These are phyloP conservation scores for Nigrograna mackinnonii DNA, from an alignment of 2,329 filamentous ascomycete species.

Conservation along the genomic window DNA sequence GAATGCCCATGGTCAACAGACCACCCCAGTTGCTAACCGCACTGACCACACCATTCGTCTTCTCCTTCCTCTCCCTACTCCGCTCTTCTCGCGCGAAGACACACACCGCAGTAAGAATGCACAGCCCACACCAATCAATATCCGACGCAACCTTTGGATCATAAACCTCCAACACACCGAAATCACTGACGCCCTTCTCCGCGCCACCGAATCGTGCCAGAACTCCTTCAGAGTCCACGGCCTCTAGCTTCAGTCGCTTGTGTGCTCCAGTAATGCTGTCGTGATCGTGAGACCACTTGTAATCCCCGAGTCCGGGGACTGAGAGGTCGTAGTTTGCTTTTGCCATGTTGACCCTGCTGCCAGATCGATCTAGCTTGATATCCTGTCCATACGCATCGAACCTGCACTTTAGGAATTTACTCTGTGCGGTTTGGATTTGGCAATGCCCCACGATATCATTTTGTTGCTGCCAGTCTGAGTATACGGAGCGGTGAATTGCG, in stretches of 20 bases:
- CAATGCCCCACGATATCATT: slow-evolving; percentile 10
- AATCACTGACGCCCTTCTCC: slow-evolving; percentile 8
- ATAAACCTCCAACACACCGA: slow-evolving; percentile 14
- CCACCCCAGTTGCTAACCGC: slow-evolving; percentile 10
- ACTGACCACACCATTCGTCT: slow-evolving; percentile 7
- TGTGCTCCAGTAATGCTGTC: slow-evolving; percentile 5
- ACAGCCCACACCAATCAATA: slow-evolving; percentile 10
- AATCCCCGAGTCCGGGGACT: slow-evolving; percentile 4
- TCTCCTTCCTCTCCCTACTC: slow-evolving; percentile 9
- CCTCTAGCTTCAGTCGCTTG: slow-evolving; percentile 9
- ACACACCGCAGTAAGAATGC: slow-evolving; percentile 11
- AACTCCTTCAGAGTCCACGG: slow-evolving; percentile 1
- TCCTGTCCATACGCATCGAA: slow-evolving; percentile 12
- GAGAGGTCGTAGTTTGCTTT: slow-evolving; percentile 9
- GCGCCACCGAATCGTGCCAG: slow-evolving; percentile 9
- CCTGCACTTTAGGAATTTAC: slow-evolving; percentile 5
- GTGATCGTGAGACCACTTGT: slow-evolving; percentile 10
- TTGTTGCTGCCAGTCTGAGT: slow-evolving; percentile 6
- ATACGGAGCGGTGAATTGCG: slow-evolving; percentile 10
- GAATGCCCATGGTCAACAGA: slow-evolving; percentile 10
- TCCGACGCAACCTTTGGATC: slow-evolving; percentile 6
- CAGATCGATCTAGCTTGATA: slow-evolving; percentile 7
- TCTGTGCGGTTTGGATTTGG: slow-evolving; percentile 7
- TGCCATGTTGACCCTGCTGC: slow-evolving; percentile 2
- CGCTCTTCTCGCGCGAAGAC: slow-evolving; percentile 12